Percentiles rank a stretch among this genome's conserved stretches.
These are phyloP conservation scores for Cryptococcus sp. DNA, from an alignment of 1,284 basidiomycete species.

Conservation along the genomic window DNA sequence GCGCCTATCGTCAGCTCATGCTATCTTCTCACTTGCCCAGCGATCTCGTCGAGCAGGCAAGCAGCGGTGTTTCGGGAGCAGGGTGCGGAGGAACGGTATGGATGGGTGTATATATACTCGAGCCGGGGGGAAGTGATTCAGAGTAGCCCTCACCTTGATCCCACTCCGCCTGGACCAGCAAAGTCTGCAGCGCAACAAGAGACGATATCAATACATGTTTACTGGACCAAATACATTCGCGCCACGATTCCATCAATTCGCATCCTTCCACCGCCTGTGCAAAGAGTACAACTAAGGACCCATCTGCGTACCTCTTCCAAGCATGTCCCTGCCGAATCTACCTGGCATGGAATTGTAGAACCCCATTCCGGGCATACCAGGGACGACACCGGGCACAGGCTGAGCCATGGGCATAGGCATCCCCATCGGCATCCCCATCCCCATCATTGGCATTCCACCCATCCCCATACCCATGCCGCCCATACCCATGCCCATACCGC, in stretches of 20 bases:
- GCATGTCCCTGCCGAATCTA: constrained; percentile 40
- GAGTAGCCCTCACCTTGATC: constrained; percentile 28
- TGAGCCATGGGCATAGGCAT: constrained; percentile 27
- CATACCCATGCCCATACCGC: constrained; percentile 21
- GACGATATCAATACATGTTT: constrained; percentile 15
- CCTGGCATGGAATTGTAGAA: constrained; percentile 36
- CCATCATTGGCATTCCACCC: constrained; percentile 20
- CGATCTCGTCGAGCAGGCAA: neutral
- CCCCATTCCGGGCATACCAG: constrained; percentile 41
- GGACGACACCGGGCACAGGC: constrained; percentile 34
- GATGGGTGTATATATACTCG: neutral
- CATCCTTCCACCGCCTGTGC: constrained; percentile 5
- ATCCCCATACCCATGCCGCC: constrained; percentile 18
- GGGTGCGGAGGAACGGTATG: neutral
- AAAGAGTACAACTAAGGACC: neutral
- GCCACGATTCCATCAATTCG: neutral
- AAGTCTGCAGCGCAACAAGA: constrained; percentile 29
- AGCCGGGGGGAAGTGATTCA: too few species aligned
- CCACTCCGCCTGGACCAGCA: constrained; percentile 43
- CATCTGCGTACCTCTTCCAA: constrained; percentile 36
- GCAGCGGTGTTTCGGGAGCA: neutral
- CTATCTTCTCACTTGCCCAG: neutral
- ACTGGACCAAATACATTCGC: neutral
- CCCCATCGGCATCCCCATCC: constrained; percentile 25
- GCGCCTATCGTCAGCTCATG: neutral